These are phyloP conservation scores for Jacaranda copaia DNA, from an alignment of 257 asterid species.

Conservation along the genomic window DNA sequence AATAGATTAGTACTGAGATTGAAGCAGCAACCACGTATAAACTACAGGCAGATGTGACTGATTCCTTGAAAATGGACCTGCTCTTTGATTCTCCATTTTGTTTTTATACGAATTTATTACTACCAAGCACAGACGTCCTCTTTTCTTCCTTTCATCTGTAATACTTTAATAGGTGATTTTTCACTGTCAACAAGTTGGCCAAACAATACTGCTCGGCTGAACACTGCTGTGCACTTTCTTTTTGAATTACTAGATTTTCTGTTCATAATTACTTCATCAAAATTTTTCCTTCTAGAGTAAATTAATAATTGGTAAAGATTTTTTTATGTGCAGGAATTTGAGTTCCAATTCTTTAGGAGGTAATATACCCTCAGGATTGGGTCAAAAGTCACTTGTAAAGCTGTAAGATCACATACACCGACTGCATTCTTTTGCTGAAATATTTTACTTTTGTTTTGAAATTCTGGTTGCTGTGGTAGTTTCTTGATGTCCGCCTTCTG, in stretches of 20 bases:
- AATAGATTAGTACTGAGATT: too few relatives aligned
- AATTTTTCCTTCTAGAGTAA: constrained; percentile 13
- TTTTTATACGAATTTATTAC: too few relatives aligned
- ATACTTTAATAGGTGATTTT: not conserved
- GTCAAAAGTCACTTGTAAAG: constrained; percentile 79
- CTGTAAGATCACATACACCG: constrained; percentile 62
- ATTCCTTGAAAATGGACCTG: too few relatives aligned
- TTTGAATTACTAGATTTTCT: not conserved
- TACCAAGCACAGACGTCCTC: too few relatives aligned
- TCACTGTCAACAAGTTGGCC: not conserved
- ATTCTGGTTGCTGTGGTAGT: not conserved
- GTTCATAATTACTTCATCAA: not conserved
- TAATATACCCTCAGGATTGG: constrained; percentile 73
- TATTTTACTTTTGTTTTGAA: constrained; percentile 5
- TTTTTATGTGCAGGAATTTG: constrained; percentile 68
- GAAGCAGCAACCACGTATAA: too few relatives aligned
- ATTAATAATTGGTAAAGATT: constrained; percentile 18
- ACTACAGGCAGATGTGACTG: too few relatives aligned
- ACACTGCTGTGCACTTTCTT: not conserved
- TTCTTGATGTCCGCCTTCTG: too few relatives aligned
- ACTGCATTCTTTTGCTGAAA: not conserved
- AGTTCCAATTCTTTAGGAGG: constrained; percentile 81
- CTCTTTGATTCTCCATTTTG: too few relatives aligned
- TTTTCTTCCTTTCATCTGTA: too few relatives aligned
- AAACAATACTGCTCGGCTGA: not conserved